Evolutionary conservation across 306 rosid genomes (phyloP).

Genomic region (Sophora flavescens): DNA sequence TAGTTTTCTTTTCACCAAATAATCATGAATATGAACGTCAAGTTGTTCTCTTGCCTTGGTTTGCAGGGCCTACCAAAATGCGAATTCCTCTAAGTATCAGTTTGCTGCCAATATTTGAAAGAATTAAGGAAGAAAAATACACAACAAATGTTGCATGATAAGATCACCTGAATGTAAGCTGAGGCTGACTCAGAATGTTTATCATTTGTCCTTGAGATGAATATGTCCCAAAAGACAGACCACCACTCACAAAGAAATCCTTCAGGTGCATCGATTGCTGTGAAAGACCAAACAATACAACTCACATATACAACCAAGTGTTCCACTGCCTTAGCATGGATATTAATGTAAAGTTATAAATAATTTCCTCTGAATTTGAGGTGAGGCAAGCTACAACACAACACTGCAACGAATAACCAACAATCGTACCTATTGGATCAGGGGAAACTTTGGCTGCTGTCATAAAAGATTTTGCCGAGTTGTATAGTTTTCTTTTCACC

Average conservation of each 20-base stretch:
- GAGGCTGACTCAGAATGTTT: conserved; percentile 90
- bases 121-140: not conserved
- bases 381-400: conserved; percentile 4
- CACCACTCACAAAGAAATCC: conserved; percentile 97
- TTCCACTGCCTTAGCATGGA: too few species aligned
- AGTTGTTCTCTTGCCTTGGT: conserved; percentile 78
- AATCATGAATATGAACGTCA: conserved; percentile 93
- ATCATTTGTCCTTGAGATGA: conserved; percentile 84
- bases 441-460: conserved; percentile 84
- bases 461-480: conserved; percentile 84
- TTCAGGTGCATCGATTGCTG: conserved; percentile 99
- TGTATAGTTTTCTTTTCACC: conserved; percentile 75
- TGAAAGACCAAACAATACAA: conserved; percentile 40
- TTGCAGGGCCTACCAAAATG: conserved; percentile 69
- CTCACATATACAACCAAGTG: too few species aligned
- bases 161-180: conserved; percentile 81
- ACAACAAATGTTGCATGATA: conserved; percentile 9
- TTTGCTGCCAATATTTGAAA: conserved; percentile 27
- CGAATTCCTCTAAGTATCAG: conserved; percentile 35
- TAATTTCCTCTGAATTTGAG: conserved; percentile 7
- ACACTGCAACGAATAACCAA: conserved; percentile 25
- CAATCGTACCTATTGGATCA: conserved; percentile 83
- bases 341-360: not conserved
- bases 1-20: conserved; percentile 79
- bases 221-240: conserved; percentile 98